These are phyloP conservation scores for Apiospora arundinis DNA, from an alignment of 2,329 filamentous ascomycete species.

Conservation along the genomic window DNA sequence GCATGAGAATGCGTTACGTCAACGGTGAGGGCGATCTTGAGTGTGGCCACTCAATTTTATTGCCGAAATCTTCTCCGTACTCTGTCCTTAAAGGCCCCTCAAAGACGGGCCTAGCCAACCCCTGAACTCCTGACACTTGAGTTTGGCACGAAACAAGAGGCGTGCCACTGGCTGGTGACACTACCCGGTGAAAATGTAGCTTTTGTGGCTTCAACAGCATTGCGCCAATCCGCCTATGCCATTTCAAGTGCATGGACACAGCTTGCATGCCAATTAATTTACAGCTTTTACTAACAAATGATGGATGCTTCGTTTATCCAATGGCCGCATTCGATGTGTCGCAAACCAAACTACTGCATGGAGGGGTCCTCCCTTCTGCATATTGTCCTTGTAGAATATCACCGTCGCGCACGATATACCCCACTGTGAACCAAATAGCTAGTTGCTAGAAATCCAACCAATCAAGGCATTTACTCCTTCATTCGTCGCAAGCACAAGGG, in stretches of 20 bases:
- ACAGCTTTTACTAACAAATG: constrained; percentile 1
- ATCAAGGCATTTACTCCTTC: background rate
- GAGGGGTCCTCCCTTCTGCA: background rate
- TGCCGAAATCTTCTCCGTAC: background rate
- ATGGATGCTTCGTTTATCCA: background rate
- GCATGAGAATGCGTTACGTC: constrained; percentile 73
- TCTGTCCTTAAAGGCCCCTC: background rate
- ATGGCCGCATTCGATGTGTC: constrained; percentile 2
- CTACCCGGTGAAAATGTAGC: background rate
- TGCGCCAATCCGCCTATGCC: background rate
- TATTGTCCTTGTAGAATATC: background rate
- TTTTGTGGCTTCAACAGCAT: background rate
- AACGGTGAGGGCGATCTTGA: constrained; percentile 55
- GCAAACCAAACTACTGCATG: background rate
- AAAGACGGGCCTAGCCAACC: background rate
- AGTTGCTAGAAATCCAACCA: background rate
- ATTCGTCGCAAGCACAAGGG: background rate
- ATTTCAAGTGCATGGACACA: background rate
- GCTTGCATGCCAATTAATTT: background rate
- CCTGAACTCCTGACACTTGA: background rate
- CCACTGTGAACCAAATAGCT: constrained; percentile 2
- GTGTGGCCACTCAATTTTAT: background rate
- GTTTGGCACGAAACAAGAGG: background rate
- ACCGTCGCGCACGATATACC: background rate
- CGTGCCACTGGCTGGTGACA: background rate